Conservation (phyloP, 2,329 filamentous ascomycete genomes). For the Alternaria arbusti region DNA sequence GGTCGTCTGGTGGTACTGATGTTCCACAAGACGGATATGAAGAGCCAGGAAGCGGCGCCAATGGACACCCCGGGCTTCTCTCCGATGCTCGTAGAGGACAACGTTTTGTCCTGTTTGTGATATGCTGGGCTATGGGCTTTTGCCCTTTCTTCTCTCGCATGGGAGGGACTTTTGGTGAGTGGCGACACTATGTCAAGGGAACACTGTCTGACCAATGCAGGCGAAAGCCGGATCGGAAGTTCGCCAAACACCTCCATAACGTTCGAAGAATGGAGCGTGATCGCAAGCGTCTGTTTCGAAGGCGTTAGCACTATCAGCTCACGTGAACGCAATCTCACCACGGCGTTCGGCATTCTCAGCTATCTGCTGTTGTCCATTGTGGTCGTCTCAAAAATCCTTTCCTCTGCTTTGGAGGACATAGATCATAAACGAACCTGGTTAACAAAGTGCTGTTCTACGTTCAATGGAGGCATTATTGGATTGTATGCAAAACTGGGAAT, state of each 20-base stretch:
- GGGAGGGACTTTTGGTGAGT: slow-evolving; percentile 19
- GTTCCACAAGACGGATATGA: not conserved
- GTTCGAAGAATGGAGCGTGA: slow-evolving; percentile 9
- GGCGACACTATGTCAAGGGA: not conserved
- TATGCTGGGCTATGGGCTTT: slow-evolving; percentile 23
- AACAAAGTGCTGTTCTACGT: not conserved
- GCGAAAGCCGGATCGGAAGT: slow-evolving; percentile 10
- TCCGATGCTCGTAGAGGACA: slow-evolving; percentile 7
- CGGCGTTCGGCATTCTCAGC: slow-evolving; percentile 7
- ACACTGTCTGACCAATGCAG: not conserved
- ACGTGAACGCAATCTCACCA: not conserved
- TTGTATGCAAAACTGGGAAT: not conserved
- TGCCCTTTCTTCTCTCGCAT: slow-evolving; percentile 28
- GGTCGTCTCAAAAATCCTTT: slow-evolving; percentile 9
- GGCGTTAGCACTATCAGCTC: not conserved
- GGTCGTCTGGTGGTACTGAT: not conserved
- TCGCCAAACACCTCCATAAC: slow-evolving; percentile 6
- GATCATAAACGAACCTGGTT: not conserved
- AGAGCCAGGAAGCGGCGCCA: not conserved
- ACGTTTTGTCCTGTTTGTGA: slow-evolving; percentile 15
- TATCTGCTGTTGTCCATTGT: slow-evolving; percentile 13
- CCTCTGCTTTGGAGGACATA: not conserved
- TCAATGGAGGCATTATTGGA: not conserved
- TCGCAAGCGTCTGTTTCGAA: slow-evolving; percentile 9
- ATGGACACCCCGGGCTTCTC: not conserved